Evolutionary conservation across 176 grass and related monocot genomes (phyloP).

Genomic region (Juncus effusus): DNA sequence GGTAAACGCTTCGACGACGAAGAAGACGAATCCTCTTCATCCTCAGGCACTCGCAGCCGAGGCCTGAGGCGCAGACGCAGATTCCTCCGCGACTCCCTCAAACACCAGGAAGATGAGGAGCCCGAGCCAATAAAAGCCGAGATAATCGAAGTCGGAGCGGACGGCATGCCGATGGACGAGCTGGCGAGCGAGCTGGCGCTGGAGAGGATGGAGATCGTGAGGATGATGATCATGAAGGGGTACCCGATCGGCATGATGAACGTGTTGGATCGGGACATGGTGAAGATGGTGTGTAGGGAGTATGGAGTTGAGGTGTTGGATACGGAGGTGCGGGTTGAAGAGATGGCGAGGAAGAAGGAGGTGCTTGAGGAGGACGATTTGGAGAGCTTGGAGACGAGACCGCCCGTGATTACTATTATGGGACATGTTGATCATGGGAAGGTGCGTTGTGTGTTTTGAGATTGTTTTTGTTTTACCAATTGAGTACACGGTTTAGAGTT

Average conservation of each 20-base stretch:
- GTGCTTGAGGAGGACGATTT: constrained; percentile 90
- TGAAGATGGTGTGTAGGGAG: constrained; percentile 94
- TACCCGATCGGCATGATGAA: constrained; percentile 55
- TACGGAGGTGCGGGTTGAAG: constrained; percentile 61
- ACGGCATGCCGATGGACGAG: constrained; percentile 75
- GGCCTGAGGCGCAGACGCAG: constrained; percentile 79
- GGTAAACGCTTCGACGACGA: constrained; percentile 29
- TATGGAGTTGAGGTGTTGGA: constrained; percentile 94
- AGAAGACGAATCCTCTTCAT: constrained; percentile 34
- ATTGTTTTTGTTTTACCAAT: too few species aligned
- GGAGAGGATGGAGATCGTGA: constrained; percentile 29
- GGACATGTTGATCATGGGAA: constrained; percentile 99
- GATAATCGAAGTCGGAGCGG: constrained; percentile 91
- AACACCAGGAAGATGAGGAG: constrained; percentile 60
- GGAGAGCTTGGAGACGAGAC: constrained; percentile 68
- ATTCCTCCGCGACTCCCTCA: constrained; percentile 49
- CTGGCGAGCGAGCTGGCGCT: constrained; percentile 74
- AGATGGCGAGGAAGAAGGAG: constrained; percentile 94
- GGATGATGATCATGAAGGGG: background rate
- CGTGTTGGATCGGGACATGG: constrained; percentile 75
- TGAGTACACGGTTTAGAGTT: too few species aligned
- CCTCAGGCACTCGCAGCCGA: constrained; percentile 27
- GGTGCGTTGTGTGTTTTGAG: constrained; percentile 33
- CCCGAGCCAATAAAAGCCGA: constrained; percentile 84
- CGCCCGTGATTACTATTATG: constrained; percentile 98